Base-by-base conservation (phyloP, 768 basidiomycete genomes). In the Tylopilus felleus region DNA sequence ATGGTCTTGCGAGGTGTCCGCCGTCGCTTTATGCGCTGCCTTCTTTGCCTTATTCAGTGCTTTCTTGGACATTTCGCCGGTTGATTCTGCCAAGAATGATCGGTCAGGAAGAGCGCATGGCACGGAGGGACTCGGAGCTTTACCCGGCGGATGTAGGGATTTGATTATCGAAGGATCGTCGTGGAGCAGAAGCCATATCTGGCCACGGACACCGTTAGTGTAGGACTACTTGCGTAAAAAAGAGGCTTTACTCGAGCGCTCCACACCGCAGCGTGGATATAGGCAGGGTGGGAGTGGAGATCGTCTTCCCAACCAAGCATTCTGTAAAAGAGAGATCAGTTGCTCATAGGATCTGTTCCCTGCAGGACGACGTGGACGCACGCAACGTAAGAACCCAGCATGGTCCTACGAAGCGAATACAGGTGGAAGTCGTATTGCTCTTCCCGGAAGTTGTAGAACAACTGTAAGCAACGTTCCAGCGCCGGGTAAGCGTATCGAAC, bases 401-500 rank as follows among this genome's bases (percentile, higher is more conserved):
- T 96, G 63, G 86, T 90, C 62, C 90, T 93, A 49, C 97, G 85
- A 60, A 98, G 60, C 60, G 91, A 91, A 70, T 98, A 99, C 8
- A 88, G 84, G 68, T 99, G 97, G 78, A 99, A 99, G 70, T 99
- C 97, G 62, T 88, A 98, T 71, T 98, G 94, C 64, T 97, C 95
- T 60, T 98, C 93, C 59, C 97, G 93, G 59, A 90, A 81, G 49
- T 89, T 88, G 49, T 86, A 80, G 68, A 96, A 98, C 16, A 86
- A 73, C 90, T 91, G 55, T 38, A 27, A 46, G 29, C 21, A 48
- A 49, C 16, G 46, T 49, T 63, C 21, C 33, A 63, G 44, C 43
- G 21, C n/a, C 43, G 35, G 27, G 27, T 28, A 31, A 39, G 41
- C 56, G 29, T 28, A 27, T 49, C 52, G 22, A 16, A 56, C 22